A percentile compares a stretch with the other conserved stretches of the same genome.
Evolutionary conservation across 164 flowering plant genomes (phyloP).

Genomic region (Cinnamomum micranthum): DNA sequence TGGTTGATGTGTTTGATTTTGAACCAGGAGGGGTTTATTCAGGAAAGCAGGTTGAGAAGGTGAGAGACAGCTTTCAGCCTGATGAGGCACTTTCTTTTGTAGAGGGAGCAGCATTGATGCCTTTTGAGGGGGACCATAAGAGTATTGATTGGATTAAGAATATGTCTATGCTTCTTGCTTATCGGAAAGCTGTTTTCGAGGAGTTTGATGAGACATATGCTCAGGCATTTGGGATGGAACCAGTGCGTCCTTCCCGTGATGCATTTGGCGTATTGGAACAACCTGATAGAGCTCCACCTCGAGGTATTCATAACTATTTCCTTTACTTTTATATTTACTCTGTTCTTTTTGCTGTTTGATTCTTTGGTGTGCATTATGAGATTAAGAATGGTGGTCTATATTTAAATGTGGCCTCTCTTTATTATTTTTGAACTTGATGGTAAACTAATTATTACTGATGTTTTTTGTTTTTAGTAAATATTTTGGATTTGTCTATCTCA

Average conservation of each 20-base stretch:
- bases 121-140: constrained; percentile 26
- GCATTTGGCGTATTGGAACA: constrained; percentile 21
- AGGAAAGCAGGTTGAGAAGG: constrained; percentile 46
- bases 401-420: too few species aligned
- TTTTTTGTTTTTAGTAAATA: too few species aligned
- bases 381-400: neutral
- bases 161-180: constrained; percentile 52
- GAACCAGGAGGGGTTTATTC: constrained; percentile 72
- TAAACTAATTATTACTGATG: too few species aligned
- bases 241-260: constrained; percentile 34
- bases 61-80: constrained; percentile 63
- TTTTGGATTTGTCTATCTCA: too few species aligned
- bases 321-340: neutral
- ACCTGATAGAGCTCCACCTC: constrained; percentile 30
- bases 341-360: neutral
- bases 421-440: too few species aligned
- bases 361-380: neutral
- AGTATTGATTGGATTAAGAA: constrained; percentile 44
- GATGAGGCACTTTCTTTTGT: constrained; percentile 48
- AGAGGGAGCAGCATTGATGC: constrained; percentile 52
- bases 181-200: constrained; percentile 72
- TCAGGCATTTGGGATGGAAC: constrained; percentile 75
- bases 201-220: constrained; percentile 95
- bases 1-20: constrained; percentile 68
- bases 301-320: constrained; percentile 37